Evolutionary conservation across 192 early-diverging fungal species (phyloP).

Genomic region (Entomortierella lignicola): DNA sequence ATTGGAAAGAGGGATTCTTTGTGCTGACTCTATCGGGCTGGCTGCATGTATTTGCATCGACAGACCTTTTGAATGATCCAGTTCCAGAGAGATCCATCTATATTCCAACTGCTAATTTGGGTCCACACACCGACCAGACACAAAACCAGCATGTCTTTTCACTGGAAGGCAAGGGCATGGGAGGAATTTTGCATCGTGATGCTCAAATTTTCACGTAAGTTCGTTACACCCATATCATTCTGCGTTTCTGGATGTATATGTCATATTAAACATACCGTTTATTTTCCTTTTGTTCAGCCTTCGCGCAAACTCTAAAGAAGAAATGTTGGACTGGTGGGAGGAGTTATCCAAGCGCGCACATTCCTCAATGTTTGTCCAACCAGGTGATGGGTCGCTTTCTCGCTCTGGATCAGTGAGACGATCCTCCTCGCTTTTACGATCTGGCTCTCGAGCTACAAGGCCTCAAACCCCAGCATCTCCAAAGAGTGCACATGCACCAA

Average conservation of each 20-base stretch:
- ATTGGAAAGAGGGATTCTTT: conserved; percentile 58
- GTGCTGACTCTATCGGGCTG: conserved; percentile 57
- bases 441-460: background rate
- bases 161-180: conserved; percentile 41
- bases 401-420: conserved; percentile 7
- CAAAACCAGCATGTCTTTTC: conserved; percentile 48
- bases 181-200: conserved; percentile 43
- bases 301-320: conserved; percentile 41
- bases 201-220: conserved; percentile 43
- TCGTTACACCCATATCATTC: background rate
- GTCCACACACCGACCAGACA: conserved; percentile 31
- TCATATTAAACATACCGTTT: no score
- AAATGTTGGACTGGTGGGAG: conserved; percentile 43
- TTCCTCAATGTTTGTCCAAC: conserved; percentile 18
- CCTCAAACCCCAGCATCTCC: background rate
- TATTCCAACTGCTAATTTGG: conserved; percentile 45
- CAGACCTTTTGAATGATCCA: conserved; percentile 22
- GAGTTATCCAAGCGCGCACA: conserved; percentile 36
- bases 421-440: conserved; percentile 2
- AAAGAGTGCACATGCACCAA: background rate
- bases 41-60: conserved; percentile 55
- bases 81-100: conserved; percentile 57
- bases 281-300: conserved; percentile 4
- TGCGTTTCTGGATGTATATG: no score
- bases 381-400: conserved; percentile 11